Evolutionary conservation across 169 alveolate species (phyloP).

Genomic region (Cryptosporidium canis): DNA sequence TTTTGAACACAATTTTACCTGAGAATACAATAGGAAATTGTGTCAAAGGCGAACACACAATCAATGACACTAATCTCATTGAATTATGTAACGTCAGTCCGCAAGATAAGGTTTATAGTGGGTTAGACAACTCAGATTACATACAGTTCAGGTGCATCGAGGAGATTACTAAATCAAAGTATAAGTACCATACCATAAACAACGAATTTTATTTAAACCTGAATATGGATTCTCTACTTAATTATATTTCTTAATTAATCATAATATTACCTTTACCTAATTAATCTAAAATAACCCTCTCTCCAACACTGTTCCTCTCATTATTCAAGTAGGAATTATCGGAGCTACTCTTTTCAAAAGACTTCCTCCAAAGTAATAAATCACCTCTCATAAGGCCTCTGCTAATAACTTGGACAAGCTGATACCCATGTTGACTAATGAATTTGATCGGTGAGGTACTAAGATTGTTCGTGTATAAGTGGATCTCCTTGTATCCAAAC

Average conservation of each 20-base stretch:
- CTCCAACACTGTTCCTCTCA: constrained; percentile 68
- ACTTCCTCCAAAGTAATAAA: constrained; percentile 85
- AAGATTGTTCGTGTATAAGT: constrained; percentile 86
- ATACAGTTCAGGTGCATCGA: constrained; percentile 37
- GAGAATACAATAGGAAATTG: neutral
- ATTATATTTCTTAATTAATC: neutral
- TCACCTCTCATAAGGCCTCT: constrained; percentile 91
- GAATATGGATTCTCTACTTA: constrained; percentile 21
- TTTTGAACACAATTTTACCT: neutral
- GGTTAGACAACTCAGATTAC: constrained; percentile 11
- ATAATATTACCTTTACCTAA: neutral
- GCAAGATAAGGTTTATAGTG: neutral
- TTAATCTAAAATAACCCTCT: constrained; percentile 66
- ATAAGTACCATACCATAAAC: neutral
- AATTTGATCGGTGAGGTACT: constrained; percentile 86
- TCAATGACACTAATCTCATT: neutral
- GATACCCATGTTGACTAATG: constrained; percentile 86
- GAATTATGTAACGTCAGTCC: neutral
- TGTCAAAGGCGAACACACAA: neutral
- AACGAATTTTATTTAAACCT: neutral
- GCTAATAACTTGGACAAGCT: constrained; percentile 84
- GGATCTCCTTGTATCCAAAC: constrained; percentile 84
- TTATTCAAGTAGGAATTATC: constrained; percentile 47
- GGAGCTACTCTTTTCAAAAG: constrained; percentile 72
- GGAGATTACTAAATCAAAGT: neutral